Conservation (phyloP, 2,329 filamentous ascomycete species). For the Microsporum ferrugineum region DNA sequence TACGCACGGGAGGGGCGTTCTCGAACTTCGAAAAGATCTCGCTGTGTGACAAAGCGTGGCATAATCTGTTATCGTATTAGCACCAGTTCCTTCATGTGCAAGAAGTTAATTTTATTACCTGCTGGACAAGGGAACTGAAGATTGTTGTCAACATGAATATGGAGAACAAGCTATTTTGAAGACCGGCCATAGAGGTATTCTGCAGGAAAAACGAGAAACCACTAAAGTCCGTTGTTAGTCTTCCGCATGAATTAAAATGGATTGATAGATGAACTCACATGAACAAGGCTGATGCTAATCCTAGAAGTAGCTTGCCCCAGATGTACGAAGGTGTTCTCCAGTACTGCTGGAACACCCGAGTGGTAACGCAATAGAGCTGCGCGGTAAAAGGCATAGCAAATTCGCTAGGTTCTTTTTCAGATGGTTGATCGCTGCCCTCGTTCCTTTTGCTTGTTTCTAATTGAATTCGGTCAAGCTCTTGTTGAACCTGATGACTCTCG, state of each 20-base stretch:
- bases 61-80: slow-evolving; percentile 37
- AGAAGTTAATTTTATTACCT: slow-evolving; percentile 50
- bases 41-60: slow-evolving; percentile 75
- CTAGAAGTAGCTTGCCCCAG: slow-evolving; percentile 64
- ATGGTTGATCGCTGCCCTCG: slow-evolving; percentile 19
- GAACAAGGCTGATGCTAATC: slow-evolving; percentile 52
- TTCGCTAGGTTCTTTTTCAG: slow-evolving; percentile 43
- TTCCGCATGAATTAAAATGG: slow-evolving; percentile 14
- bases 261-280: slow-evolving; percentile 34
- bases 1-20: slow-evolving; percentile 78
- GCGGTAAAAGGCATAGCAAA: slow-evolving; percentile 61
- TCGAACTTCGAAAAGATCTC: slow-evolving; percentile 71
- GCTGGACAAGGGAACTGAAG: slow-evolving; percentile 45
- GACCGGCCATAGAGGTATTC: slow-evolving; percentile 59
- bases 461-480: slow-evolving; percentile 49
- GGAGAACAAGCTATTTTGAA: slow-evolving; percentile 78
- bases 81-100: slow-evolving; percentile 23
- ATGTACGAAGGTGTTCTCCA: slow-evolving; percentile 81
- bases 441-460: slow-evolving; percentile 31
- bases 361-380: slow-evolving; percentile 55
- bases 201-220: slow-evolving; percentile 70
- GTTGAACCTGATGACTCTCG: slow-evolving; percentile 44
- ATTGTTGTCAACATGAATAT: slow-evolving; percentile 63
- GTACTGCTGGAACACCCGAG: slow-evolving; percentile 76
- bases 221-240: slow-evolving; percentile 42